phyloP scores from a whole-genome alignment of 108 stramenopile species.

The Conticribra weissflogii region DNA sequence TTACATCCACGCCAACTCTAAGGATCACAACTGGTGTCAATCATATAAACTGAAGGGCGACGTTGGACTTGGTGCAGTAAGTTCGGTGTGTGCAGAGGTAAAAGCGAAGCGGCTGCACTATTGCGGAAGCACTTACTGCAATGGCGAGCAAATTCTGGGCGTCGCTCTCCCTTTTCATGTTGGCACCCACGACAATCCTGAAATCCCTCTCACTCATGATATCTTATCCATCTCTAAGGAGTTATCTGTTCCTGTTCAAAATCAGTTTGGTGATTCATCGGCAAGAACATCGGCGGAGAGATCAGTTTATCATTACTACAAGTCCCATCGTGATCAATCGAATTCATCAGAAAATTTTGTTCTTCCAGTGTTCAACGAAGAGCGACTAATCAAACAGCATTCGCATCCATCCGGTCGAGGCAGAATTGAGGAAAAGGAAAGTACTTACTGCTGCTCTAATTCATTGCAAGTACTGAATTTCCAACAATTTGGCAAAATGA shows the following conservation, averaged over 20 bases:
- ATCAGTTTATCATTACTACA: constrained; percentile 12
- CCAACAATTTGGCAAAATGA: neutral
- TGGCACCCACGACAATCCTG: neutral
- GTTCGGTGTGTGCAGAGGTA: neutral
- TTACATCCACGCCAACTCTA: neutral
- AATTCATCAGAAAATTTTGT: neutral
- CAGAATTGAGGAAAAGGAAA: neutral
- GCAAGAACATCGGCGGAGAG: constrained; percentile 17
- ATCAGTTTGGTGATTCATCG: neutral
- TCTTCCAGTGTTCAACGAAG: constrained; percentile 19
- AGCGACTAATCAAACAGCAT: constrained; percentile 15
- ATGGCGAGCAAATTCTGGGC: constrained; percentile 12
- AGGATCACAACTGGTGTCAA: constrained; percentile 8
- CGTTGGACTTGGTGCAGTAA: neutral
- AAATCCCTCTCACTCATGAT: neutral
- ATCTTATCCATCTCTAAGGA: constrained; percentile 7
- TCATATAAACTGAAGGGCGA: constrained; percentile 5
- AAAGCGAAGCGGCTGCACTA: neutral
- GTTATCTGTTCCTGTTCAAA: neutral
- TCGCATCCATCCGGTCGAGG: neutral
- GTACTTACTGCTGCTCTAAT: constrained; percentile 28
- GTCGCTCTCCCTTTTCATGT: constrained; percentile 23
- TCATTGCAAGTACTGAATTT: constrained; percentile 19
- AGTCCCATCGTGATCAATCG: neutral
- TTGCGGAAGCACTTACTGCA: neutral